Evolutionary conservation across 1,284 basidiomycete species (phyloP).

Genomic region (Leccinum fallax): DNA sequence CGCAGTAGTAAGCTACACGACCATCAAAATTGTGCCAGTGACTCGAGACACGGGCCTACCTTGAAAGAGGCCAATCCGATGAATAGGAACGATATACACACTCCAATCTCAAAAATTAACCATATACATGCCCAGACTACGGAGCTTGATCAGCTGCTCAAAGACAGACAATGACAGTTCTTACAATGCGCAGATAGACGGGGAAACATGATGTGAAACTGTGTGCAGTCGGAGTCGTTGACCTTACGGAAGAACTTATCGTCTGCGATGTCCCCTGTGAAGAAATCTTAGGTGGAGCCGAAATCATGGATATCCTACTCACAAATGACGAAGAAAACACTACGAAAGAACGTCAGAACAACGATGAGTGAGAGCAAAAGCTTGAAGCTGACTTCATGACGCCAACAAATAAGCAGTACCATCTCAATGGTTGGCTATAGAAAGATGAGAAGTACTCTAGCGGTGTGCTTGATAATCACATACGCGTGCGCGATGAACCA

Average conservation of each 20-base stretch:
- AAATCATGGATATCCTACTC: conserved; percentile 29
- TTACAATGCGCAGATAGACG: conserved; percentile 64
- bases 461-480: conserved; percentile 33
- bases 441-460: conserved; percentile 7
- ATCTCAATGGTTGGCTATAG: conserved; percentile 61
- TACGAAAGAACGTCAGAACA: conserved; percentile 36
- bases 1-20: conserved; percentile 46
- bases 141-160: conserved; percentile 7
- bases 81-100: conserved; percentile 69
- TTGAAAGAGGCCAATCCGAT: conserved; percentile 78
- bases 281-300: conserved; percentile 5
- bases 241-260: conserved; percentile 85
- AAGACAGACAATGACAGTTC: not conserved
- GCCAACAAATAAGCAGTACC: conserved; percentile 82
- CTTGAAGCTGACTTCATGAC: conserved; percentile 72
- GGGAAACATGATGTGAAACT: conserved; percentile 72
- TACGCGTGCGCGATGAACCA: conserved; percentile 86
- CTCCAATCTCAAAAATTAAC: conserved; percentile 70
- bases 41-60: conserved; percentile 37
- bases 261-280: conserved; percentile 79
- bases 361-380: not conserved
- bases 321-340: conserved; percentile 79
- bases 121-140: conserved; percentile 76
- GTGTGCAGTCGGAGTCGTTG: conserved; percentile 82
- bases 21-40: conserved; percentile 11